Base-by-base conservation (phyloP, 805 yeast species). In the Cyberlindnera maclurae region DNA sequence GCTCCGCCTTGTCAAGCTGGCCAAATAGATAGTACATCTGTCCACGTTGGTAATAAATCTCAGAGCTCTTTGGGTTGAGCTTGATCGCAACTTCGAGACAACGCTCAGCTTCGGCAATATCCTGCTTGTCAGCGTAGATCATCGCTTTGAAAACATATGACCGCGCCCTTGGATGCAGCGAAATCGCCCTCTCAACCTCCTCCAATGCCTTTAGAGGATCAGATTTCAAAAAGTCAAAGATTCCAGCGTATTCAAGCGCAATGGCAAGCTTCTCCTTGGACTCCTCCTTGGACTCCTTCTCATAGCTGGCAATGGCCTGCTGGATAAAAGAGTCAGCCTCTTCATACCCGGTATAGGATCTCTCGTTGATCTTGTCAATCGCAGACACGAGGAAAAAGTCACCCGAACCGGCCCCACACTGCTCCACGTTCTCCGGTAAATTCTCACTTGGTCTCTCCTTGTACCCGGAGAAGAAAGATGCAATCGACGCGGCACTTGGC, bases 31-130 rank as follows among this genome's bases (percentile, higher is more conserved):
- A 90, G 61, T 73, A 76, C 58, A 89, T 72, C 74, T 93, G 99
- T 51, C 95, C 98, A 60, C 82, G 79, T 66, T 93, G 98, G 70
- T 93, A 93, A 69, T 80, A 85, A 49, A 82, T 75, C 57, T 93
- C 96, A 26, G 93, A 79, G 54, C 79, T 76, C 17, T 74, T 65
- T 36, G 90, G 77, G 55, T 85, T 80, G 45, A 82, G 57, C 43
- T 70, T 65, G 43, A 78, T 68, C 15, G 97, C 97, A 38, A 70
- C 65, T 37, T 76, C 75, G 55, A 93, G 88, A 62, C 80, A 83
- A 34, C 65, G 61, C 56, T 84, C 79, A 60, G 84, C 89, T 38
- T 65, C 64, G 36, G 68, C 65, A 36, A 94, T 79, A 45, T 75
- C 81, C 44, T 82, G 79, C 51, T 75, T 75, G 65, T 93, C 98